Evolutionary conservation across 371 early-diverging fungal genomes (phyloP).

Genomic region (Ordospora colligata): DNA sequence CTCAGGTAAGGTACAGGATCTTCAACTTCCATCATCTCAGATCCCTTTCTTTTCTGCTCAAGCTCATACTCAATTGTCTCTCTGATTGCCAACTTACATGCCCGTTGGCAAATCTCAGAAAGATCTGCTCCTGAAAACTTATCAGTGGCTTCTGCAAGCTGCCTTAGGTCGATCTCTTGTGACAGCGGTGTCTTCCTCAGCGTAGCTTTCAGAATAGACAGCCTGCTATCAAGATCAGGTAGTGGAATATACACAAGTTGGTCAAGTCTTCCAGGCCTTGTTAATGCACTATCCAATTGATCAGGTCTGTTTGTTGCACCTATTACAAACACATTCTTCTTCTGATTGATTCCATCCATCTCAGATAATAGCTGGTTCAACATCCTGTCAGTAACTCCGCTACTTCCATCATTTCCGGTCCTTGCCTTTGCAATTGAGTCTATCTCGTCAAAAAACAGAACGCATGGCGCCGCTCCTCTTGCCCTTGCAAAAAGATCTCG

Average conservation of each 20-base stretch:
- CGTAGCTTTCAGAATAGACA: conserved; percentile 75
- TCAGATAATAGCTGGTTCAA: conserved; percentile 97
- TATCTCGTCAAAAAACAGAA: conserved; percentile 99
- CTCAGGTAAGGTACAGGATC: conserved; percentile 81
- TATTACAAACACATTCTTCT: conserved; percentile 84
- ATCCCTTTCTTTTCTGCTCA: conserved; percentile 30
- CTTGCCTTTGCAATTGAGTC: conserved; percentile 97
- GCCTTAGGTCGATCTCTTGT: conserved; percentile 70
- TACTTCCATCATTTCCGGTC: conserved; percentile 75
- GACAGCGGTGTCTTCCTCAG: conserved; percentile 90
- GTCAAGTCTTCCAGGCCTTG: conserved; percentile 96
- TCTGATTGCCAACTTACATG: conserved; percentile 94
- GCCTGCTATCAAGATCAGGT: conserved; percentile 76
- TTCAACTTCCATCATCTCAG: conserved; percentile 63
- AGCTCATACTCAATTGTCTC: conserved; percentile 89
- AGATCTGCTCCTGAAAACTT: conserved; percentile 99
- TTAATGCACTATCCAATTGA: conserved; percentile 73
- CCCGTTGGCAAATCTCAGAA: conserved; percentile 97
- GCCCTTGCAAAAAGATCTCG: conserved; percentile 99
- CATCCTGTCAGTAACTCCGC: conserved; percentile 80
- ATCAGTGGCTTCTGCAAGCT: conserved; percentile 76
- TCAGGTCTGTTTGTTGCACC: conserved; percentile 95
- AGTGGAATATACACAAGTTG: conserved; percentile 64
- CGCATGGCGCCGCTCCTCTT: conserved; percentile 95
- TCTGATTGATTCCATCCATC: conserved; percentile 99